A percentile compares a stretch with the other conserved stretches of the same genome.
Conservation (phyloP, 129 eudicot species). For the Sambucus nigra region DNA sequence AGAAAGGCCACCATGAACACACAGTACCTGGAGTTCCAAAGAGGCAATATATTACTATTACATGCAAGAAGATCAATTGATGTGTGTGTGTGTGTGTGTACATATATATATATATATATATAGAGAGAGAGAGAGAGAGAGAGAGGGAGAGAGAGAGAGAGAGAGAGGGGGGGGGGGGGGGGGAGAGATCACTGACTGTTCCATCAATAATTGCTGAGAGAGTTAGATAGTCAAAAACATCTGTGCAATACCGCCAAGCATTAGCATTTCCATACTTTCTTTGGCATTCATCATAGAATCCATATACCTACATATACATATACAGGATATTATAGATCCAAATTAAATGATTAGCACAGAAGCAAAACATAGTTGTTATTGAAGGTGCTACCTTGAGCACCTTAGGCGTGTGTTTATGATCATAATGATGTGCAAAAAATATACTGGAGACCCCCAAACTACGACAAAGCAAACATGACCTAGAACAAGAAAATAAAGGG, state of each 20-base stretch:
- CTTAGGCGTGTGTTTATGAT: too few species aligned
- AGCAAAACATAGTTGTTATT: background rate
- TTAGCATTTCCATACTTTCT: conserved; percentile 98
- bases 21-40: conserved; percentile 54
- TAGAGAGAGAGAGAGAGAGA: background rate
- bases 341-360: too few species aligned
- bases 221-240: conserved; percentile 90
- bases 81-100: background rate
- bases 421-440: too few species aligned
- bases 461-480: background rate
- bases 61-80: background rate
- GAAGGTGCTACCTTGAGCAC: too few species aligned
- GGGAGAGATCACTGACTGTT: conserved; percentile 48
- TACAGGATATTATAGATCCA: background rate
- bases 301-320: conserved; percentile 55
- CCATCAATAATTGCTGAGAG: conserved; percentile 97
- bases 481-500: too few species aligned
- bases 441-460: too few species aligned
- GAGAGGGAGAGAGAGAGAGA: background rate
- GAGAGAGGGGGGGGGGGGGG: too few species aligned
- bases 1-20: conserved; percentile 99
- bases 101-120: background rate
- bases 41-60: background rate
- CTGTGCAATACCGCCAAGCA: conserved; percentile 99
- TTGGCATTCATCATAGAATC: conserved; percentile 96